phyloP scores from a whole-genome alignment of 139 green algal species.

The Pedinophyceae sp. region DNA sequence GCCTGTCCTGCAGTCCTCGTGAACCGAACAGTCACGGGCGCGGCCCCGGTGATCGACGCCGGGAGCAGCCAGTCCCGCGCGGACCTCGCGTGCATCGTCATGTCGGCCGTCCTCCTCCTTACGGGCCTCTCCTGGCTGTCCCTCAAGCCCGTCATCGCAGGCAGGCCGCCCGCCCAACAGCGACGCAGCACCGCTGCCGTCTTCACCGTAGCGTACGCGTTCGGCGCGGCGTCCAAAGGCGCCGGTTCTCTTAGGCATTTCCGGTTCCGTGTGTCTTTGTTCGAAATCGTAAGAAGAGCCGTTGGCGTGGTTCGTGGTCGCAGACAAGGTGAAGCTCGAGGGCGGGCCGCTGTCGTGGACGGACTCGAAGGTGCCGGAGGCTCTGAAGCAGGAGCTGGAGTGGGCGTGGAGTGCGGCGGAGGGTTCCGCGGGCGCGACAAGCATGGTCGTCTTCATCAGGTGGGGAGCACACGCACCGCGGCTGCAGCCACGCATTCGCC shows the following conservation, averaged over 20 bases:
- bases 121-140: constrained; percentile 79
- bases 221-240: constrained; percentile 8
- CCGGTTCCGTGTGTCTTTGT: neutral
- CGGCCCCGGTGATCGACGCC: constrained; percentile 55
- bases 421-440: neutral
- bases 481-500: neutral
- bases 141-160: constrained; percentile 28
- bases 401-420: neutral
- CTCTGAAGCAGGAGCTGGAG: neutral
- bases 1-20: no score
- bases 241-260: neutral
- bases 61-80: constrained; percentile 64
- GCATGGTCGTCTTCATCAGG: neutral
- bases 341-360: neutral
- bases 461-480: neutral
- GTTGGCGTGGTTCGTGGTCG: no score
- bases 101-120: constrained; percentile 66
- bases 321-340: neutral
- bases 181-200: neutral
- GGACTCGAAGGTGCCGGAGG: neutral
- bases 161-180: neutral
- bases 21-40: no score
- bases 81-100: constrained; percentile 68
- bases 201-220: constrained; percentile 1
- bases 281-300: no score